Evolutionary conservation across 257 asterid species (phyloP), one percentile per base, ranked within the genome.

Genomic region (Paulownia fortunei): DNA sequence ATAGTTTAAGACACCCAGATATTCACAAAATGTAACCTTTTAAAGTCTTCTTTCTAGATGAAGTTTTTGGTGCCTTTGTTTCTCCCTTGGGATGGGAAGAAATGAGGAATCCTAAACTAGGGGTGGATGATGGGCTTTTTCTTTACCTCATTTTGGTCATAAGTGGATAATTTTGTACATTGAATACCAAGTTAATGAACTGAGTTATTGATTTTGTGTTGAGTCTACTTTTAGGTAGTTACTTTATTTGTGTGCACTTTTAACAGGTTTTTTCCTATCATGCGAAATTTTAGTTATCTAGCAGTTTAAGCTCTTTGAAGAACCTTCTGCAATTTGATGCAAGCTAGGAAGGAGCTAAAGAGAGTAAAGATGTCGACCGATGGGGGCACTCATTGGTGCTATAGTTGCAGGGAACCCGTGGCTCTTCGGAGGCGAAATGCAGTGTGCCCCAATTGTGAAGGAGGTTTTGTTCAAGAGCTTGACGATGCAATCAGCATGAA

Each of bases 401-500:
- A 90, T 60, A 89, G 81, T 77, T 96, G 99, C 73, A 80, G 89
- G 54, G 98, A 93, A 59, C 93, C 97, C 0, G 90, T 96, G 27
- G 77, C 79, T 56, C 89, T 93, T 36, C 78, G 36, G 41, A 76
- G 85, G 26, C 87, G 16, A 44, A 80, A 67, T 67, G 52, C 77
- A 23, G 84, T 64, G 10, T 95, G 98, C 79, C 87, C 92, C 39
- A 83, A 82, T 74, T 96, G 99, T 21, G 73, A 52, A 39, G 91
- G 96, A 26, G 96, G 98, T 36, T 96, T 96, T 44, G 77, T 96
- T 71, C 99, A 93, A 73, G 94, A 88, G n/a, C 91, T 96, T 15
- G 92, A 90, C 21, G 94, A 91, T 76, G 83, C 86, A 39, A 15
- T 80, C 52, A 87, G 76, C 72, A 74, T 66, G 61, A 86, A 74